Evolutionary conservation across 805 yeast species (phyloP).

Genomic region (Metschnikowia drakensbergensis): DNA sequence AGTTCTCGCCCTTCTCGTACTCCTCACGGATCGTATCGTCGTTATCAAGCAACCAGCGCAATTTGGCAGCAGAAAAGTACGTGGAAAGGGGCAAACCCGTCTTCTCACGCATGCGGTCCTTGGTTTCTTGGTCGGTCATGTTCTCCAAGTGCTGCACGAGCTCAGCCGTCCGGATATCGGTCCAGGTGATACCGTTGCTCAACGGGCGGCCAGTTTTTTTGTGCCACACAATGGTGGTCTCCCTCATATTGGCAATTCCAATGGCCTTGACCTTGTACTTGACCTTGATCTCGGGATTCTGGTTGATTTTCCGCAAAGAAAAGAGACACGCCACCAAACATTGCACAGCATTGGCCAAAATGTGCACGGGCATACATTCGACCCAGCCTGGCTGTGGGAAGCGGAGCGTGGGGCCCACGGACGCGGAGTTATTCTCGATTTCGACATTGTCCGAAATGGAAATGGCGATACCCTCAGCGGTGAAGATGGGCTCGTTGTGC

Average conservation of each 20-base stretch:
- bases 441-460: constrained; percentile 55
- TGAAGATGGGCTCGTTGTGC: constrained; percentile 56
- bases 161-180: constrained; percentile 81
- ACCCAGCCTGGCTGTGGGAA: constrained; percentile 91
- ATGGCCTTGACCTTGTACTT: constrained; percentile 65
- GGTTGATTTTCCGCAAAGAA: constrained; percentile 54
- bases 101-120: constrained; percentile 55
- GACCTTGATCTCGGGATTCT: constrained; percentile 45
- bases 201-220: constrained; percentile 77
- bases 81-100: constrained; percentile 89
- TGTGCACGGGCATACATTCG: constrained; percentile 84
- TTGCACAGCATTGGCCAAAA: constrained; percentile 73
- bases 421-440: constrained; percentile 54
- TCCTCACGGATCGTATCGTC: constrained; percentile 60
- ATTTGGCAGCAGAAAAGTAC: constrained; percentile 85
- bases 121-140: constrained; percentile 49
- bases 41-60: constrained; percentile 85
- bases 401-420: constrained; percentile 63
- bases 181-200: constrained; percentile 92
- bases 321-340: constrained; percentile 69
- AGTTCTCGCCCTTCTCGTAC: constrained; percentile 67
- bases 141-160: constrained; percentile 61
- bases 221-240: constrained; percentile 88
- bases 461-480: constrained; percentile 73
- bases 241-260: constrained; percentile 95